A percentile compares a stretch with the other conserved stretches of the same genome.
These are phyloP conservation scores for Spathaspora sp. DNA, from an alignment of 805 yeast genomes.

Conservation along the genomic window DNA sequence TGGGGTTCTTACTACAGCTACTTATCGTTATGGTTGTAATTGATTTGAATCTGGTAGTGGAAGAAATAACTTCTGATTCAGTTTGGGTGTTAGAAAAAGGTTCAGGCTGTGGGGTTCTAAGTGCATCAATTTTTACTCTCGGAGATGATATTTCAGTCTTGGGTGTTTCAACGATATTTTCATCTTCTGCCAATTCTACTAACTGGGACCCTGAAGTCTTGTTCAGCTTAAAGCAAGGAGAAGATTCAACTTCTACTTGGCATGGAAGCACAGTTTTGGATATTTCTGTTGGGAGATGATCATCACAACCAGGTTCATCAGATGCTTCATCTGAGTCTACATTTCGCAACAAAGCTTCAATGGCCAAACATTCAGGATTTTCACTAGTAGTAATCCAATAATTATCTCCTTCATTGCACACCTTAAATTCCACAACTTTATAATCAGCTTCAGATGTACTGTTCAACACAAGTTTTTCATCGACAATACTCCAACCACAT, in stretches of 20 bases:
- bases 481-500: background rate
- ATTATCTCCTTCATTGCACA: background rate
- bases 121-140: too few species aligned
- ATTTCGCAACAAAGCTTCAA: background rate
- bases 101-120: too few species aligned
- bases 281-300: background rate
- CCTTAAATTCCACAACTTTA: background rate
- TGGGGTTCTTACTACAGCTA: background rate
- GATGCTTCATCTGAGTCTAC: background rate
- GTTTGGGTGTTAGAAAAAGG: too few species aligned
- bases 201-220: too few species aligned
- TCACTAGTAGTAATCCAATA: background rate
- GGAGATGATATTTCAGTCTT: too few species aligned
- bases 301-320: background rate
- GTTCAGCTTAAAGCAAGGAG: too few species aligned
- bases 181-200: too few species aligned
- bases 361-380: background rate
- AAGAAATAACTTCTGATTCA: too few species aligned
- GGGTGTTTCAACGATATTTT: too few species aligned
- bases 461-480: background rate
- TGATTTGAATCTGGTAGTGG: background rate
- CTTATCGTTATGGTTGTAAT: background rate
- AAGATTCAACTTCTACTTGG: too few species aligned
- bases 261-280: too few species aligned
- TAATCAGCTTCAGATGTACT: background rate